Evolutionary conservation across 352 stramenopile species (phyloP).

Genomic region (Globisporangium parvum): DNA sequence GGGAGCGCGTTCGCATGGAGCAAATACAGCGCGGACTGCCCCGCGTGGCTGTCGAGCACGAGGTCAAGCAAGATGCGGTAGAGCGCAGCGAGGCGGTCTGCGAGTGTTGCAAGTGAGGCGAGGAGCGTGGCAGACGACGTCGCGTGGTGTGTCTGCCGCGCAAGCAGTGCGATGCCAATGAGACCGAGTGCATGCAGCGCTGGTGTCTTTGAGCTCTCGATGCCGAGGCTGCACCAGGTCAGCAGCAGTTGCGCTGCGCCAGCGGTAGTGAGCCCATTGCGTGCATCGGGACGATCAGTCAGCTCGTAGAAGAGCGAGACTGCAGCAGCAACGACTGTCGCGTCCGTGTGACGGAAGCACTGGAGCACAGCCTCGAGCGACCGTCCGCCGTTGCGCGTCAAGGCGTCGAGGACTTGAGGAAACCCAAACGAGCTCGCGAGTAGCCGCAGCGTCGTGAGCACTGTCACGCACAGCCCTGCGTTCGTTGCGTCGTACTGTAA

Average conservation of each 20-base stretch:
- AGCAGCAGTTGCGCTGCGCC: constrained; percentile 46
- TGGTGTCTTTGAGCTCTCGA: constrained; percentile 22
- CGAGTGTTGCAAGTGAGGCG: constrained; percentile 21
- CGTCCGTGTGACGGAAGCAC: constrained; percentile 32
- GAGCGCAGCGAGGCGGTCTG: constrained; percentile 30
- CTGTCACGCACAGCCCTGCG: constrained; percentile 22
- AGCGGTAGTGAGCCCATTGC: constrained; percentile 54
- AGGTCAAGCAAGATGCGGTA: constrained; percentile 47
- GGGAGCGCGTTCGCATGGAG: constrained; percentile 32
- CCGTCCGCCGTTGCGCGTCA: constrained; percentile 50
- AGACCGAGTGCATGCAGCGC: constrained; percentile 42
- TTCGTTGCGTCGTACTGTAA: constrained; percentile 3
- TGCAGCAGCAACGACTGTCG: constrained; percentile 26
- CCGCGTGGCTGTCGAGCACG: constrained; percentile 21
- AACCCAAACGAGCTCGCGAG: constrained; percentile 48
- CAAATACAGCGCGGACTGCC: constrained; percentile 34
- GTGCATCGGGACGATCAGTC: constrained; percentile 39
- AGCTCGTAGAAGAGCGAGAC: constrained; percentile 59
- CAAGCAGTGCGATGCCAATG: constrained; percentile 40
- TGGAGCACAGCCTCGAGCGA: constrained; percentile 37
- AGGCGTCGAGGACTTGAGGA: constrained; percentile 36
- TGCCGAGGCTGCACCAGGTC: constrained; percentile 26
- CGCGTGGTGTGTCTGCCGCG: constrained; percentile 26
- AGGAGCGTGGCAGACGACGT: constrained; percentile 21
- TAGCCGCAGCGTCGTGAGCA: constrained; percentile 33